Evolutionary conservation across 2,329 filamentous ascomycete genomes (phyloP), one percentile per base, ranked within the genome.

Genomic region (Lachnellula arida): DNA sequence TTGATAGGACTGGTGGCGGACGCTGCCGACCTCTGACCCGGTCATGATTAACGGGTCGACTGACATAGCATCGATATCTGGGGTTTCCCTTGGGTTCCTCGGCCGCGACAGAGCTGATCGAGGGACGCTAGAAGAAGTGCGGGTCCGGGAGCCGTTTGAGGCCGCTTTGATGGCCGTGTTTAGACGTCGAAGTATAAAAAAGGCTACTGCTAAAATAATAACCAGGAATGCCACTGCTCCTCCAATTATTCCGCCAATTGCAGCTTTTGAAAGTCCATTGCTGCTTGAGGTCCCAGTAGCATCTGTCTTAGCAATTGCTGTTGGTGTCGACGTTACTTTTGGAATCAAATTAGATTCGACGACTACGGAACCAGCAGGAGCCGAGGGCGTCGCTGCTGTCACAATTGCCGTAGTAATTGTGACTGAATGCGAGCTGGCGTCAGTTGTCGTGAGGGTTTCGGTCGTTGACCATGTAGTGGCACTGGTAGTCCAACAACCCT

Each of bases 241-340:
- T 2, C 74, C 78, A 35, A 84, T 73, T 22, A 84, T 81, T 2
- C 81, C 81, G 2, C 76, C 80, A 2, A 84, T 69, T 25, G 76
- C 71, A n/a, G 60, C 48, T 6, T 57, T 65, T 22, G 63, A 62
- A 19, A 68, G 59, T 3, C 67, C 66, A 17, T 35, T 57, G 15
- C 52, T 58, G 32, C 25, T 54, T 73, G 22, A 80, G 68, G 12
- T 72, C 70, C 22, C 68, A 61, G 34, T 67, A 61, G 44, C 70
- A 64, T 8, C 59, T 60, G 19, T 58, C 49, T 68, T 67, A 4
- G 61, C 46, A 42, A 65, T 60, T 28, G 61, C 48, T 2, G 57
- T 57, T 17, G 59, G 54, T 6, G 60, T 55, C 5, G 62, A 54
- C 11, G 58, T 56, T 5, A 63, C 25, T 54, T 67, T 64, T 1